Evolutionary conservation across 2,329 filamentous ascomycete genomes (phyloP).

Genomic region (Fusarium floridanum): DNA sequence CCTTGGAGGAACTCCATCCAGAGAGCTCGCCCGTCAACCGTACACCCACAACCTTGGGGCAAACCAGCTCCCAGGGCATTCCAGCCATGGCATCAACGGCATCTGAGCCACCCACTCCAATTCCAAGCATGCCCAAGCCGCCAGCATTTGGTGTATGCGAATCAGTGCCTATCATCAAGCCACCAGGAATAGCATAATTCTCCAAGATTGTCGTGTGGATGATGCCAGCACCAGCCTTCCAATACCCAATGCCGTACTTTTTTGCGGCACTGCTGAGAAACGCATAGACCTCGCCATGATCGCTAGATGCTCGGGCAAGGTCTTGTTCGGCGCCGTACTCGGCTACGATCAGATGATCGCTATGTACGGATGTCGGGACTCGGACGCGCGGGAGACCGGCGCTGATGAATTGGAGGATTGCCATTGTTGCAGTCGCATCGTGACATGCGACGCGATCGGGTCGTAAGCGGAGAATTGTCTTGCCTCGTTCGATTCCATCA

Average conservation of each 20-base stretch:
- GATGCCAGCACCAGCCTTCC: conserved; percentile 54
- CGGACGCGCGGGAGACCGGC: conserved; percentile 54
- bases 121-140: conserved; percentile 52
- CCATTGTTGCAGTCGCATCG: conserved; percentile 59
- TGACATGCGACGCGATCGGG: conserved; percentile 58
- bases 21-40: conserved; percentile 46
- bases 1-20: conserved; percentile 51
- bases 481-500: conserved; percentile 52
- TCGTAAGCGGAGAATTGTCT: conserved; percentile 52
- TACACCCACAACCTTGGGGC: conserved; percentile 51
- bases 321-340: conserved; percentile 26
- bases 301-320: background rate
- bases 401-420: conserved; percentile 57
- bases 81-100: conserved; percentile 58
- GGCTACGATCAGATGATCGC: conserved; percentile 53
- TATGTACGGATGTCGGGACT: conserved; percentile 56
- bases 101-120: conserved; percentile 61
- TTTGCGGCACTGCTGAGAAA: conserved; percentile 55
- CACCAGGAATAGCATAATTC: conserved; percentile 54
- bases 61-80: conserved; percentile 52
- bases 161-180: conserved; percentile 53
- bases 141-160: conserved; percentile 55
- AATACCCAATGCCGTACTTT: conserved; percentile 61
- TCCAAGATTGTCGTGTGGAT: conserved; percentile 57
- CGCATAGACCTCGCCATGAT: conserved; percentile 52